A percentile compares a stretch with the other conserved stretches of the same genome.
These are phyloP conservation scores for Papiliotrema laurentii DNA, from an alignment of 1,284 basidiomycete genomes.

Conservation along the genomic window DNA sequence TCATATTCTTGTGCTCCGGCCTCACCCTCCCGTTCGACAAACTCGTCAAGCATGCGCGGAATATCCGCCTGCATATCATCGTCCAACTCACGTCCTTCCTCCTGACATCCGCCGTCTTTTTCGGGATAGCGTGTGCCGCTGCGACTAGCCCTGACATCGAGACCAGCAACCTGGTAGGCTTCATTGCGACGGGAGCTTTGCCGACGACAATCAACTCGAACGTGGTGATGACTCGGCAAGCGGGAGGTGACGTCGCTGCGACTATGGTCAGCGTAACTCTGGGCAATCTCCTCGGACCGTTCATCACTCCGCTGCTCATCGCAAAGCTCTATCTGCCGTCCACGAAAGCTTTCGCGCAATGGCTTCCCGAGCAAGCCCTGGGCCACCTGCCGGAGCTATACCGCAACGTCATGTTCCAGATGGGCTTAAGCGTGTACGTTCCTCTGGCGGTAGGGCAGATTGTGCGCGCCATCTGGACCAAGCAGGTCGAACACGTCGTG, in stretches of 20 bases:
- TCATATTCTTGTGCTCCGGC: conserved; percentile 43
- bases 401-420: conserved; percentile 28
- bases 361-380: too few relatives aligned
- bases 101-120: conserved; percentile 32
- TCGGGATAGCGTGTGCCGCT: conserved; percentile 25
- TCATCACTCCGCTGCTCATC: conserved; percentile 34
- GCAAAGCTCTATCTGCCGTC: conserved; percentile 32
- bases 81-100: conserved; percentile 35
- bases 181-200: conserved; percentile 33
- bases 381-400: conserved; percentile 35
- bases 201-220: conserved; percentile 35
- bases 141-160: conserved; percentile 22
- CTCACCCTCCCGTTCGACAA: conserved; percentile 27
- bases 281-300: conserved; percentile 38
- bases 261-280: conserved; percentile 28
- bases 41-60: conserved; percentile 19
- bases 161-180: conserved; percentile 30
- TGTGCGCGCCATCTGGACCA: too few relatives aligned
- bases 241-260: conserved; percentile 33
- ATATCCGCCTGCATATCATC: conserved; percentile 34
- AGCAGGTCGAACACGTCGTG: conserved; percentile 24
- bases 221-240: conserved; percentile 38
- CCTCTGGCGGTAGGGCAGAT: conserved; percentile 29
- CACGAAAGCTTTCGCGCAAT: conserved; percentile 16
- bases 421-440: conserved; percentile 30